Evolutionary conservation across 2,329 filamentous ascomycete genomes (phyloP).

Genomic region (Dactylellina haptotyla): DNA sequence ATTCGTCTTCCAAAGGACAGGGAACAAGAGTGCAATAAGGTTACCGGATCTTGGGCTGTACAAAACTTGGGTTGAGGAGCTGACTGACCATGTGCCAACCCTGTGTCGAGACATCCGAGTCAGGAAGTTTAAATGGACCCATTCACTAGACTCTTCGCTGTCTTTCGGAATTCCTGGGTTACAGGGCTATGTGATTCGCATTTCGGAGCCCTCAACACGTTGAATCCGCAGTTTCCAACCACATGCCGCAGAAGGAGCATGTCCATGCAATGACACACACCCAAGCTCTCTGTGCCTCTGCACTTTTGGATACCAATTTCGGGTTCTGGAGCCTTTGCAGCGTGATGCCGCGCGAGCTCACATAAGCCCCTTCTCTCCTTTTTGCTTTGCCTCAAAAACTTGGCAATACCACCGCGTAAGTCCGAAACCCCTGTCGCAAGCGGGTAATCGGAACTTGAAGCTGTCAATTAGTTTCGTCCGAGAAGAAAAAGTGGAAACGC

Average conservation of each 20-base stretch:
- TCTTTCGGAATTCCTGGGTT: background rate
- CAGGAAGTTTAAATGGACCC: no score
- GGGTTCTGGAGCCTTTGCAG: background rate
- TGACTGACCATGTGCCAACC: no score
- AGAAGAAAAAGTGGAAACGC: background rate
- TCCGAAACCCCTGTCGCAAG: background rate
- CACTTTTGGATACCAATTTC: conserved; percentile 14
- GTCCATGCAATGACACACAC: background rate
- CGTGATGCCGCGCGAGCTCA: background rate
- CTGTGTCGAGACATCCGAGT: no score
- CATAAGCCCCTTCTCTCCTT: background rate
- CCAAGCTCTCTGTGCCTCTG: background rate
- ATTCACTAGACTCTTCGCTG: no score
- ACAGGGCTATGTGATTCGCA: background rate
- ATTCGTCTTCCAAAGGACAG: no score
- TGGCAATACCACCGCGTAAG: background rate
- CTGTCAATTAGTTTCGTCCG: conserved; percentile 7
- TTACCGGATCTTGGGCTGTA: no score
- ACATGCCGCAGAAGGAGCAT: conserved; percentile 1
- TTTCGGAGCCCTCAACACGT: no score
- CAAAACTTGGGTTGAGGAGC: no score
- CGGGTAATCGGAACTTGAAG: conserved; percentile 37
- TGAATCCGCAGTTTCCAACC: background rate
- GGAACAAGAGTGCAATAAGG: no score
- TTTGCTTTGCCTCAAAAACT: background rate